These are phyloP conservation scores for Blastobotrys chiropterorum DNA, from an alignment of 805 yeast genomes.

Conservation along the genomic window DNA sequence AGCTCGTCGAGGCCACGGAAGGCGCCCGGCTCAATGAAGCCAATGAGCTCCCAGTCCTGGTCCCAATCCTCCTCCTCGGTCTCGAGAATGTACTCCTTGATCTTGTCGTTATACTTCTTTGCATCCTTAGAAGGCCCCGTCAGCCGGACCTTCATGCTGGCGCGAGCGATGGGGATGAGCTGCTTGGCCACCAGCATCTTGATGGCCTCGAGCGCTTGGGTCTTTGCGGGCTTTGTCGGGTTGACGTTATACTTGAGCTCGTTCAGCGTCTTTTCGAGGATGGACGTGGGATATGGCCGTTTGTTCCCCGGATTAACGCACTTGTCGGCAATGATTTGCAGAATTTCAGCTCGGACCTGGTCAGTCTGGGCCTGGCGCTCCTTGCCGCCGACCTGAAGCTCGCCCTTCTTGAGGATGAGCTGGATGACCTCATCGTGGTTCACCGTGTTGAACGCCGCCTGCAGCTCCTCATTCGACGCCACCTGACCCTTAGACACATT, in stretches of 20 bases:
- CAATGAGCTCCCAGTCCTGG: constrained; percentile 49
- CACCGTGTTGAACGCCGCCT: constrained; percentile 66
- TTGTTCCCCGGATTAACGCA: constrained; percentile 87
- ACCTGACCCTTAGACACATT: constrained; percentile 94
- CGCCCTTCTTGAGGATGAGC: constrained; percentile 86
- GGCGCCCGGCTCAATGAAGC: constrained; percentile 79
- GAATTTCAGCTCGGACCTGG: constrained; percentile 73
- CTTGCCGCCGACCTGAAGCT: constrained; percentile 88
- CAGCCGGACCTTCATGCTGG: constrained; percentile 83
- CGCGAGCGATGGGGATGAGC: constrained; percentile 87
- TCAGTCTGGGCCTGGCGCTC: constrained; percentile 73
- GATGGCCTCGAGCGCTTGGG: constrained; percentile 89
- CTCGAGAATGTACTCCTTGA: constrained; percentile 39
- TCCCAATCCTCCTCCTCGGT: constrained; percentile 38
- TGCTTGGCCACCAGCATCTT: constrained; percentile 69
- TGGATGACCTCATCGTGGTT: constrained; percentile 68
- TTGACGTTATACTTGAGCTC: constrained; percentile 69
- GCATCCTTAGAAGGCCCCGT: constrained; percentile 49
- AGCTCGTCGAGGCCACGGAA: constrained; percentile 65
- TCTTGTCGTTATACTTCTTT: constrained; percentile 37
- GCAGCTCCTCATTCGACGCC: constrained; percentile 80
- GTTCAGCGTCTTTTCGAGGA: constrained; percentile 84
- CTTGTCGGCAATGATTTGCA: constrained; percentile 78
- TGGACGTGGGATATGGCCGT: constrained; percentile 89
- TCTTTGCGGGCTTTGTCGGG: constrained; percentile 69